phyloP scores from a whole-genome alignment of 192 early-diverging fungal genomes.

The Umbelopsis vinacea region DNA sequence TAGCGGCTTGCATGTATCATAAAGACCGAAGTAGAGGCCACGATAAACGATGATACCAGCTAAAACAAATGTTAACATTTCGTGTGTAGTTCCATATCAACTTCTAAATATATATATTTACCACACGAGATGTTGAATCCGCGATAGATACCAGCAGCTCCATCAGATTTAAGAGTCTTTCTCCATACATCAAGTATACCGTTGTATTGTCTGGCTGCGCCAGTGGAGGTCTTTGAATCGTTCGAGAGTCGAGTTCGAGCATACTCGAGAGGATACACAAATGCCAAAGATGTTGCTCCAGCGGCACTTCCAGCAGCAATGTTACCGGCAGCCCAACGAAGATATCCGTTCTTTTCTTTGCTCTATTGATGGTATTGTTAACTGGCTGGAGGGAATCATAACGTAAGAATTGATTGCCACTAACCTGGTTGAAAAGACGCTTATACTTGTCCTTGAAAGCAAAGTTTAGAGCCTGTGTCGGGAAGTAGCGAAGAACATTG shows the following conservation, averaged over 20 bases:
- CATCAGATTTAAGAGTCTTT: slow-evolving; percentile 81
- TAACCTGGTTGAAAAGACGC: slow-evolving; percentile 79
- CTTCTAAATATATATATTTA: not conserved
- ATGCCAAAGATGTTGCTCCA: slow-evolving; percentile 84
- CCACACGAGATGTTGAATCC: slow-evolving; percentile 85
- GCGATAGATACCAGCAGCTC: slow-evolving; percentile 93
- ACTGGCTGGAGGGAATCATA: not conserved
- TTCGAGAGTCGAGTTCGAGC: slow-evolving; percentile 97
- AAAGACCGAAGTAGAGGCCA: slow-evolving; percentile 79
- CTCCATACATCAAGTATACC: slow-evolving; percentile 85
- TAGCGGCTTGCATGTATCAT: slow-evolving; percentile 66
- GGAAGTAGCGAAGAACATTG: slow-evolving; percentile 98
- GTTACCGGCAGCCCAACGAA: slow-evolving; percentile 87
- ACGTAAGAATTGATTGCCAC: not conserved
- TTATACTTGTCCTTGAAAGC: slow-evolving; percentile 97
- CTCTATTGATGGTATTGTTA: slow-evolving; percentile 17
- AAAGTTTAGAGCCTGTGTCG: slow-evolving; percentile 97
- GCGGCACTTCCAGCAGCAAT: slow-evolving; percentile 93
- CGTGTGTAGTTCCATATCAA: not conserved
- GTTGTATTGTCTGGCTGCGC: slow-evolving; percentile 87
- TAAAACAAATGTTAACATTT: not conserved
- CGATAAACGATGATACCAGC: slow-evolving; percentile 64
- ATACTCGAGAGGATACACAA: slow-evolving; percentile 97
- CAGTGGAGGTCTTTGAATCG: slow-evolving; percentile 74
- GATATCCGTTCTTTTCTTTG: slow-evolving; percentile 76